Evolutionary conservation across 371 early-diverging fungal species (phyloP).

Genomic region (Mucor sp.): DNA sequence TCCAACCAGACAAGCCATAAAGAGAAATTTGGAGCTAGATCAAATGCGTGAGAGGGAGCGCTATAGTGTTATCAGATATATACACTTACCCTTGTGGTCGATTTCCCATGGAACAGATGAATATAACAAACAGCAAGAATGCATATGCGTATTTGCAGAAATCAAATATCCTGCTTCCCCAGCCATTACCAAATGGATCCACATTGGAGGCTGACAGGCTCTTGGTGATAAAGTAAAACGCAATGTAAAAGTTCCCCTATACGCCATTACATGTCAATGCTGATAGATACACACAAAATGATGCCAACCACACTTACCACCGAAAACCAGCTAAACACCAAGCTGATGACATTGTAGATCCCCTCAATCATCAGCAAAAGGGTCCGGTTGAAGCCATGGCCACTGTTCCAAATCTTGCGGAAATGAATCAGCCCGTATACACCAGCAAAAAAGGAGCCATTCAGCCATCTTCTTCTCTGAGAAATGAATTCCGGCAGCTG

Average conservation of each 20-base stretch:
- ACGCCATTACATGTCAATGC: slow-evolving; percentile 42
- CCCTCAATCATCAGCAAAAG: slow-evolving; percentile 68
- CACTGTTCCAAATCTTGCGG: slow-evolving; percentile 61
- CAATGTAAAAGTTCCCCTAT: slow-evolving; percentile 77
- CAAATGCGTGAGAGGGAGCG: too few species aligned
- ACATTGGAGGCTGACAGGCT: slow-evolving; percentile 42
- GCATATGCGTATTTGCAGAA: slow-evolving; percentile 64
- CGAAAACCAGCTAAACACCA: slow-evolving; percentile 81
- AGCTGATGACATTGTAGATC: slow-evolving; percentile 69
- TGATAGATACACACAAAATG: not conserved
- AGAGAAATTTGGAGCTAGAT: slow-evolving; percentile 42
- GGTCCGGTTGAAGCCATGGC: slow-evolving; percentile 65
- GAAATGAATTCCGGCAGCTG: slow-evolving; percentile 81
- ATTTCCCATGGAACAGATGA: slow-evolving; percentile 83
- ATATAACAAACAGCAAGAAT: slow-evolving; percentile 63
- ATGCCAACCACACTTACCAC: slow-evolving; percentile 53
- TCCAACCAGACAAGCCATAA: slow-evolving; percentile 38
- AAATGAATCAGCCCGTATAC: slow-evolving; percentile 62
- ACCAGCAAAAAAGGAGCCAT: slow-evolving; percentile 80
- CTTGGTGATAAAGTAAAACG: slow-evolving; percentile 71
- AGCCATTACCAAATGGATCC: slow-evolving; percentile 60
- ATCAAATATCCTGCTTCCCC: slow-evolving; percentile 50
- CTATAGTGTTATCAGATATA: not conserved
- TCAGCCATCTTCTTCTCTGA: slow-evolving; percentile 90
- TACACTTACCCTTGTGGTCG: slow-evolving; percentile 77